Base-by-base conservation (phyloP, 352 stramenopile species). In the Phytophthora tubulina region DNA sequence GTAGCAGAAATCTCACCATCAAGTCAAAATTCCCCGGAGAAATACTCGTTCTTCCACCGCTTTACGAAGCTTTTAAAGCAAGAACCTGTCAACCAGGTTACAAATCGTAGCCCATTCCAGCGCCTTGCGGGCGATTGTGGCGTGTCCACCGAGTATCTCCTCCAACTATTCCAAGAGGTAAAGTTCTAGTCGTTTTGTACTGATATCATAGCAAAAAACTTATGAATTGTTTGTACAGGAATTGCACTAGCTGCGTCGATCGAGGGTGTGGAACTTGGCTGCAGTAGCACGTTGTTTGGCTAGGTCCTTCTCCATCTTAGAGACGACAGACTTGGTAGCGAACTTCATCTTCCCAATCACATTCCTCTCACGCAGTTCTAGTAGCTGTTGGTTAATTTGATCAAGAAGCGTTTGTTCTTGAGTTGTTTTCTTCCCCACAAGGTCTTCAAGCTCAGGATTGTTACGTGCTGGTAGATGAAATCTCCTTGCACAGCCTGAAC, bases 391-490 rank as follows among this genome's bases (percentile, higher is more conserved):
- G n/a, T 92, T 79, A 33, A 95, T 61, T 64, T 90, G 65, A 49
- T 79, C 76, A 13, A 95, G 30, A 32, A 84, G 13, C 0, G 48
- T 65, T 38, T 77, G 41, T 58, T 95, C 88, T 62, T 84, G 46
- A 5, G 44, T 61, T 32, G 78, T 75, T 62, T 88, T 92, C 2
- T 13, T 76, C 1, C 63, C 46, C 8, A 93, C 82, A 0, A 92
- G 73, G 13, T 71, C 55, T 38, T 70, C 51, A 11, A 92, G 56
- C 30, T 75, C 68, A 0, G 81, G 80, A 7, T 90, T 90, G 3
- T 76, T 69, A 13, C 81, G 73, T 30, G 71, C 54, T 9, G 88
- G 76, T n/a, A 95, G 45, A 67, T 95, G 88, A 30, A 88, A 91
- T 3, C 88, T 70, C 10, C 72, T 65, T 3, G 73, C 61, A 54